These are phyloP conservation scores for Globisporangium cederbergense DNA, from an alignment of 352 stramenopile genomes.

Conservation along the genomic window DNA sequence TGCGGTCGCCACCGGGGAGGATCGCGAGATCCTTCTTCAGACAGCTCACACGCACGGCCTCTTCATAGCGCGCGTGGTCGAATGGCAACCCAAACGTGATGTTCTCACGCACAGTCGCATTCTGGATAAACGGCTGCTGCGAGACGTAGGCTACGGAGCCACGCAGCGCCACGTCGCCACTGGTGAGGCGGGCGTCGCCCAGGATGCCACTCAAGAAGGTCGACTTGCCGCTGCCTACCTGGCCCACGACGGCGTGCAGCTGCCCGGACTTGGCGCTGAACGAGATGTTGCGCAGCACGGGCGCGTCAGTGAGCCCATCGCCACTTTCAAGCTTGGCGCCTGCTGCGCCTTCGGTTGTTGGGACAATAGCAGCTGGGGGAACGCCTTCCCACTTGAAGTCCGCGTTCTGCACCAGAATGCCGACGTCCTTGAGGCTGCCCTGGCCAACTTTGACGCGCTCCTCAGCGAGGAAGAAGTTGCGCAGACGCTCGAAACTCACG, in stretches of 20 bases:
- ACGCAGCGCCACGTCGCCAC: constrained; percentile 53
- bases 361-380: constrained; percentile 25
- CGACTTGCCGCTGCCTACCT: constrained; percentile 64
- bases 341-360: constrained; percentile 14
- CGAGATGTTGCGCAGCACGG: constrained; percentile 51
- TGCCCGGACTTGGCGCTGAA: constrained; percentile 67
- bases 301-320: constrained; percentile 13
- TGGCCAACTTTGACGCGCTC: constrained; percentile 65
- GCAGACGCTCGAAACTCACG: constrained; percentile 59
- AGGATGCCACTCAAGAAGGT: constrained; percentile 63
- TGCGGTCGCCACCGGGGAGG: constrained; percentile 86
- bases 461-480: constrained; percentile 64
- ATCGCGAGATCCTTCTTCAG: constrained; percentile 51
- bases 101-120: constrained; percentile 94
- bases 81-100: constrained; percentile 91
- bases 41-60: constrained; percentile 45
- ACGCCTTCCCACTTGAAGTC: constrained; percentile 64
- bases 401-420: constrained; percentile 43
- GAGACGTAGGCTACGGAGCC: constrained; percentile 92
- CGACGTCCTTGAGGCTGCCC: constrained; percentile 75
- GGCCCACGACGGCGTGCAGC: constrained; percentile 58
- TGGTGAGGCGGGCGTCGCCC: constrained; percentile 51
- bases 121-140: constrained; percentile 96
- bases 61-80: constrained; percentile 51
- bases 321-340: constrained; percentile 25